Base-by-base conservation (phyloP, 345 rosid genomes). In the Brassica incana region DNA sequence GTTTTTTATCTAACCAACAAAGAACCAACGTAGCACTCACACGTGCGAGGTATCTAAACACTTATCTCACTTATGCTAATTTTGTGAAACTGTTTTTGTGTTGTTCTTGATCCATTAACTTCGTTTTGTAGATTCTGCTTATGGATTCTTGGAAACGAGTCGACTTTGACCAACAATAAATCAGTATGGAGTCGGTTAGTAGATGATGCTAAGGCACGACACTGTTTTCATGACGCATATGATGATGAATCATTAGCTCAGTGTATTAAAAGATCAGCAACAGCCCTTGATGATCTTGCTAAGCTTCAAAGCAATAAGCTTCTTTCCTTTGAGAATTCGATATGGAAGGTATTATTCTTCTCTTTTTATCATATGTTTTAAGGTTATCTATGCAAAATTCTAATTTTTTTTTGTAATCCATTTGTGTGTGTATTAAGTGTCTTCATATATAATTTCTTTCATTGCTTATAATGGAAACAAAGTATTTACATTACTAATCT, bases 91-190 rank as follows among this genome's bases (percentile, higher is more conserved):
- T 60, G 54, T 20, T 66, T 65, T 30, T 27, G 60, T 40, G 35
- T 12, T 12, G 18, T 40, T 73, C 5, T 33, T 54, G 2, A 7
- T 48, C 4, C 1, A 38, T 11, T 50, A 20, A 18, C 3, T 40
- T 12, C 7, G 0, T 16, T 58, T 6, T 71, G 35, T 61, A 88
- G 89, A 71, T 38, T 76, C 38, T 83, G 87, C 71, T 79, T 86
- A 10, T 86, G 89, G 89, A 83, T 88, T 69, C 60, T 85, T 38
- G 91, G 91, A 45, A 88, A 83, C 62, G 88, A 62, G 65, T 30
- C 71, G 6, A 86, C 89, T 66, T 33, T 86, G 3, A 15, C 60
- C 6, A 81, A 71, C 2, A 83, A 83, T 5, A 65, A 8, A 20
- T 79, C 86, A 8, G 74, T 86, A 10, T 88, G 89, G 91, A 71